Conservation (phyloP, 2,329 filamentous ascomycete genomes). For the Beauveria sp. region DNA sequence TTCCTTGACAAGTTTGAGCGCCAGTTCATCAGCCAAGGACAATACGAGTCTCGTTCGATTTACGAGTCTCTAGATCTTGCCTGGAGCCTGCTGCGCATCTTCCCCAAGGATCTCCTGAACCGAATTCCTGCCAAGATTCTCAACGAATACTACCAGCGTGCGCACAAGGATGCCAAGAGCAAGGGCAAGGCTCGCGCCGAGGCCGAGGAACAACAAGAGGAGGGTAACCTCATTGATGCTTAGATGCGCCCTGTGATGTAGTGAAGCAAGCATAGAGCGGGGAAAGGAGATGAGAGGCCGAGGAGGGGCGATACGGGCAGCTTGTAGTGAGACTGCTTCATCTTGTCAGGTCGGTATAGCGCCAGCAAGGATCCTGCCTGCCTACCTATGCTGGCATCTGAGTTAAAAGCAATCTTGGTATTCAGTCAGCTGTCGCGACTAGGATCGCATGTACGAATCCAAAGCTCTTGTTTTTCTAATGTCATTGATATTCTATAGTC, state of each 20-base stretch:
- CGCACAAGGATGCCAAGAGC: constrained; percentile 53
- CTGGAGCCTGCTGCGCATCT: constrained; percentile 94
- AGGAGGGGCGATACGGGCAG: background rate
- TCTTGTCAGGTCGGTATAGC: background rate
- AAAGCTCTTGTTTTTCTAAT: constrained; percentile 16
- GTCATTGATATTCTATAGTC: constrained; percentile 17
- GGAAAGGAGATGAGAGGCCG: constrained; percentile 15
- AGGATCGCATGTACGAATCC: constrained; percentile 20
- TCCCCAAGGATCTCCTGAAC: constrained; percentile 96
- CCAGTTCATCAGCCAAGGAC: constrained; percentile 83
- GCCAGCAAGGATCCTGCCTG: background rate
- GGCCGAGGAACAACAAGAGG: constrained; percentile 32
- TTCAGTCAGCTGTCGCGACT: background rate
- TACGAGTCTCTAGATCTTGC: constrained; percentile 92
- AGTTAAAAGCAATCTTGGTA: too few species aligned
- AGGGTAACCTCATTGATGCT: constrained; percentile 56
- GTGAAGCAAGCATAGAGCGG: constrained; percentile 6
- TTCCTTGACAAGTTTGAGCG: constrained; percentile 98
- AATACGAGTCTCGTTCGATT: constrained; percentile 88
- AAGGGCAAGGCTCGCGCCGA: constrained; percentile 51
- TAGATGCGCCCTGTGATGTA: constrained; percentile 20
- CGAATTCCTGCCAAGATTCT: constrained; percentile 79
- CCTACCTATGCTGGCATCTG: background rate
- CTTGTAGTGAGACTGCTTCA: too few species aligned
- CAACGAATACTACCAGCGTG: constrained; percentile 74